Percentiles rank a stretch among this genome's conserved stretches.
Conservation (phyloP, 192 early-diverging fungal species). For the Chytriomyces confervae region DNA sequence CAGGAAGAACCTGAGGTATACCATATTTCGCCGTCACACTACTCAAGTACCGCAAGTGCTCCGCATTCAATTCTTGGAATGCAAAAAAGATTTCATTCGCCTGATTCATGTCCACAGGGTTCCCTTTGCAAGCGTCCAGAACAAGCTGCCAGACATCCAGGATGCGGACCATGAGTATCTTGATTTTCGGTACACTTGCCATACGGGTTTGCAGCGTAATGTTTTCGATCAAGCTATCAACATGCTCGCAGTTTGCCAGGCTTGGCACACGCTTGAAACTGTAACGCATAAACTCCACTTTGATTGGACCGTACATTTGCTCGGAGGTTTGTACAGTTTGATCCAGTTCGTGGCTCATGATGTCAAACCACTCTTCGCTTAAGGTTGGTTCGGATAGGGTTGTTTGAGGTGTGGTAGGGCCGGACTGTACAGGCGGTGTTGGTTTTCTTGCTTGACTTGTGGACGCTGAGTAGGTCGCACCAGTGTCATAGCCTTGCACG, state of each 20-base stretch:
- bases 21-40: neutral
- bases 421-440: neutral
- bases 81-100: constrained; percentile 1
- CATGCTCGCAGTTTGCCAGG: neutral
- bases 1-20: neutral
- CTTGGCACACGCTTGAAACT: neutral
- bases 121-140: neutral
- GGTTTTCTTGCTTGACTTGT: neutral
- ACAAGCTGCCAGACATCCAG: neutral
- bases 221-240: neutral
- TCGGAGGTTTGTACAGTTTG: neutral
- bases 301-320: neutral
- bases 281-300: neutral
- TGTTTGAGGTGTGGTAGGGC: neutral
- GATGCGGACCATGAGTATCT: neutral
- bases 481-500: neutral
- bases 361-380: too few relatives aligned
- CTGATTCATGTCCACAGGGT: neutral
- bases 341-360: neutral
- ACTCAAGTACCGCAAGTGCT: neutral
- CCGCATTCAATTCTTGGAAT: neutral
- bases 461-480: neutral
- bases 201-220: neutral
- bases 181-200: neutral
- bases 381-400: neutral